Evolutionary conservation across 2,329 filamentous ascomycete genomes (phyloP).

Genomic region (Colletotrichum sp.): DNA sequence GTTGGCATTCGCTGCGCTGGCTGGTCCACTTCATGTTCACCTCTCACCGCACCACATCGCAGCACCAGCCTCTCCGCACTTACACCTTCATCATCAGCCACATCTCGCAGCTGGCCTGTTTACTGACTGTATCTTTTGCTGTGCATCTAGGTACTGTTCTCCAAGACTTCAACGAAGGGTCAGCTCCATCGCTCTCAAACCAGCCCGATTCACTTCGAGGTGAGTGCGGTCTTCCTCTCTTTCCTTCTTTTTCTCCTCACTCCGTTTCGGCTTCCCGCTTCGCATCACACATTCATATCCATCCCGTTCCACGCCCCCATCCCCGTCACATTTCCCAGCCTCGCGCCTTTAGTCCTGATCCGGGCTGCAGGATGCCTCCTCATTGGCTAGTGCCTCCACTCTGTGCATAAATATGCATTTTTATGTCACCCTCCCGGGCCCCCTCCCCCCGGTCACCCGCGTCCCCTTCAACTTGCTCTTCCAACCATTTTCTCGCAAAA

Average conservation of each 20-base stretch:
- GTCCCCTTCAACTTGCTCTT: slow-evolving; percentile 16
- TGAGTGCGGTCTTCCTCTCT: background rate
- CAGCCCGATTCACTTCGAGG: background rate
- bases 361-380: background rate
- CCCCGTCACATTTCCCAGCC: slow-evolving; percentile 17
- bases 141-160: background rate
- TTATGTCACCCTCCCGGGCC: slow-evolving; percentile 8
- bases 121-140: background rate
- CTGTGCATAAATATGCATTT: slow-evolving; percentile 22
- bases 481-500: slow-evolving; percentile 25
- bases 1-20: slow-evolving; percentile 2
- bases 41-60: background rate
- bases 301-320: slow-evolving; percentile 1
- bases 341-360: slow-evolving; percentile 10
- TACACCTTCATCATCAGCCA: slow-evolving; percentile 11
- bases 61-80: slow-evolving; percentile 8
- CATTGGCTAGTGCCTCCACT: slow-evolving; percentile 6
- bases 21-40: background rate
- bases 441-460: background rate
- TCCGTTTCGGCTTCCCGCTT: slow-evolving; percentile 1
- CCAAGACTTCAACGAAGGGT: background rate
- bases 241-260: background rate
- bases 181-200: background rate
- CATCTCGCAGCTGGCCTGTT: background rate
- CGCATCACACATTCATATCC: slow-evolving; percentile 3